These are phyloP conservation scores for Komagataea norvegica DNA, from an alignment of 1,139 yeast genomes.

Conservation along the genomic window DNA sequence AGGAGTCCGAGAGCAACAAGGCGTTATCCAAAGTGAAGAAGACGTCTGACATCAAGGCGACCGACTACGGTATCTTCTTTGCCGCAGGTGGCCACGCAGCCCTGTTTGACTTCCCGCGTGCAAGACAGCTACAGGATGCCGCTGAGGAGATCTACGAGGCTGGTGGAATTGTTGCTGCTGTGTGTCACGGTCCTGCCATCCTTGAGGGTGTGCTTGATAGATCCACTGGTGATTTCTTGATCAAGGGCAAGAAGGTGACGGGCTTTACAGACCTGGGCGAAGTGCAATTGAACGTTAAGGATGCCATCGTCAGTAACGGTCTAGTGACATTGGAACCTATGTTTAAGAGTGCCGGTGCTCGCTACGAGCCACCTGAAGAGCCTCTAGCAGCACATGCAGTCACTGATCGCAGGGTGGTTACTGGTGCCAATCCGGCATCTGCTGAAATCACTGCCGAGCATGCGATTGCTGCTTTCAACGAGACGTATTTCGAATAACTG, in stretches of 20 bases:
- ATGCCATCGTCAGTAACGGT: slow-evolving; percentile 32
- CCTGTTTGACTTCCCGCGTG: slow-evolving; percentile 52
- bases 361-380: slow-evolving; percentile 39
- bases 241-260: slow-evolving; percentile 50
- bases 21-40: slow-evolving; percentile 36
- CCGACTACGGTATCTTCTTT: slow-evolving; percentile 49
- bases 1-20: slow-evolving; percentile 36
- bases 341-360: slow-evolving; percentile 39
- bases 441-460: slow-evolving; percentile 47
- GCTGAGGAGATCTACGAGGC: slow-evolving; percentile 43
- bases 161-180: slow-evolving; percentile 56
- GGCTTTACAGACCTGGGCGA: slow-evolving; percentile 62
- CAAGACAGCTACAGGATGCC: slow-evolving; percentile 41
- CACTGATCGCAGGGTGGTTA: slow-evolving; percentile 50
- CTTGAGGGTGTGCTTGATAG: slow-evolving; percentile 43
- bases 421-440: slow-evolving; percentile 62
- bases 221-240: slow-evolving; percentile 39
- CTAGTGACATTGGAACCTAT: slow-evolving; percentile 36
- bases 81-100: slow-evolving; percentile 68
- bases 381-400: slow-evolving; percentile 52
- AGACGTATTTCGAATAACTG: neutral
- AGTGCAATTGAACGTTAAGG: slow-evolving; percentile 35
- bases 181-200: slow-evolving; percentile 63
- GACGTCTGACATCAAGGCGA: slow-evolving; percentile 41
- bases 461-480: slow-evolving; percentile 16